Base-by-base conservation (phyloP, 2,329 filamentous ascomycete genomes). In the Lasiodiplodia citricola region DNA sequence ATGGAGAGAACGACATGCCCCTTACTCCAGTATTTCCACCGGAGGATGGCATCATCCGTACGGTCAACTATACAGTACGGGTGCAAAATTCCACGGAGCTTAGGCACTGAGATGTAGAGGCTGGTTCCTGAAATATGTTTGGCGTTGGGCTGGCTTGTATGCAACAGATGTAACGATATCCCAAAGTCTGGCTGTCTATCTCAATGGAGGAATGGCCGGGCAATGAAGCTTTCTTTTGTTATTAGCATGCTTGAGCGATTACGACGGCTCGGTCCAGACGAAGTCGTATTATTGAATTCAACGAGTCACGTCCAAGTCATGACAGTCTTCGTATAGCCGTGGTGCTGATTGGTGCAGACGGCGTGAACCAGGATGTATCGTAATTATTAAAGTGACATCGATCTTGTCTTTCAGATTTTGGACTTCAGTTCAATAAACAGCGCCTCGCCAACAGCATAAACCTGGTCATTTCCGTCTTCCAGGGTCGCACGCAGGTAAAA, bases 401-500 rank as follows among this genome's bases (percentile, higher is more conserved):
- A 4, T 35, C 7, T 18, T 37, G 4, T 18, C 35, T 38, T 13
- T 67, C 56, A 68, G 25, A 68, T 23, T 10, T 55, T 68, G 0
- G 56, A 23, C 50, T 35, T 55, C 10, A 62, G 14, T 35, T 72
- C 73, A 18, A 85, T 75, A 73, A 86, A 90, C 72, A 90, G 73
- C n/a, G 80, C 83, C 37, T 90, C 87, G 1, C 80, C 86, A 23
- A 74, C 81, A 5, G 87, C 84, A 73, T 86, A 80, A 47, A 86
- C 77, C 2, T 73, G 77, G 1, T 85, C 84, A 2, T 82, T 72
- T 1, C 82, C 83, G 69, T 86, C 82, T 74, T 86, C 84, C 23
- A 90, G 76, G 38, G 80, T 81, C 1, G 80, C 85, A 58, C 80
- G 79, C 8, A 85, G 75, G 72, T 79, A 88, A 21, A 83, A 78